Evolutionary conservation across 2,329 filamentous ascomycete species (phyloP).

Genomic region (Beauveria australis): DNA sequence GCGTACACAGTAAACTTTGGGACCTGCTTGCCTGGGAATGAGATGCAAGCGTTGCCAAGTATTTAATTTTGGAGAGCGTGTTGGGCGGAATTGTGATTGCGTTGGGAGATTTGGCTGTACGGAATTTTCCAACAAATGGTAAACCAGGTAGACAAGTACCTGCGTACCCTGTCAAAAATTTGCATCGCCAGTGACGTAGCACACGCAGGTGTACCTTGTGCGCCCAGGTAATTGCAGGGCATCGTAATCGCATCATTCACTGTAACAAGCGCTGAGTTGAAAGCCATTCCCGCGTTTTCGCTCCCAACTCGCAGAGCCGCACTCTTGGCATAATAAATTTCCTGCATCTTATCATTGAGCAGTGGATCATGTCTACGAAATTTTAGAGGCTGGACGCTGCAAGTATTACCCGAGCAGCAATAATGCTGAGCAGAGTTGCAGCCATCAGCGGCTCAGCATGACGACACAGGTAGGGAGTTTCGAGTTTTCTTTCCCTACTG

Average conservation of each 20-base stretch:
- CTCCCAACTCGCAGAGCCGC: background rate
- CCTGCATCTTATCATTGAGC: background rate
- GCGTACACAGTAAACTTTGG: background rate
- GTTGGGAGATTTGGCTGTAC: slow-evolving; percentile 3
- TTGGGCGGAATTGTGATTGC: slow-evolving; percentile 3
- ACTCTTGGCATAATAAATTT: background rate
- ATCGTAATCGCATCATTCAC: background rate
- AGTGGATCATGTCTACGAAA: background rate
- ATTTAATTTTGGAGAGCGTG: background rate
- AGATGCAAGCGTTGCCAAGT: background rate
- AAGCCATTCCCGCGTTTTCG: background rate
- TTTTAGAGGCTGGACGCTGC: background rate
- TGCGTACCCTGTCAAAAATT: background rate
- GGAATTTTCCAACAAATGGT: background rate
- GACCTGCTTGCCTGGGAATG: background rate
- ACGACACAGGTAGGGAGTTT: background rate
- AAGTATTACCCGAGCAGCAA: background rate
- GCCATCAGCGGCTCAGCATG: background rate
- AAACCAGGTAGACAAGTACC: background rate
- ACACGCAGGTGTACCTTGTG: too few relatives aligned
- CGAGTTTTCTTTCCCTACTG: too few relatives aligned
- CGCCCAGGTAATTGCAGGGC: background rate
- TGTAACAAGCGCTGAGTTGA: background rate
- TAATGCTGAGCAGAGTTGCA: background rate
- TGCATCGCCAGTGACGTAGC: background rate